Evolutionary conservation across 306 rosid genomes (phyloP), one percentile per base, ranked within the genome.

Genomic region (Vigna unguiculata): DNA sequence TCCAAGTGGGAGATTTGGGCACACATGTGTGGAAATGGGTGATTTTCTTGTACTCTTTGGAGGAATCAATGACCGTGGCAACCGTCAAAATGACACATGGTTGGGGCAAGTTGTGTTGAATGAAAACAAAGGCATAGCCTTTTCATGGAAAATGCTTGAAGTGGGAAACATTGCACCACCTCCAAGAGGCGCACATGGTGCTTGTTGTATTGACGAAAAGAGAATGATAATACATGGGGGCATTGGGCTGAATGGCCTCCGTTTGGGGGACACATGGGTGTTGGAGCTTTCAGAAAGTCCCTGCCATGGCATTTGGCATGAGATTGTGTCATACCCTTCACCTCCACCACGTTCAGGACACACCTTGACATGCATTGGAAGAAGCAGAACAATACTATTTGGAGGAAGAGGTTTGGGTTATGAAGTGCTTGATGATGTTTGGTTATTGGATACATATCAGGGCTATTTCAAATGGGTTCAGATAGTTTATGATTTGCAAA

Each of bases 1-100:
- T 75, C 98, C 98, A 28, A 94, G 97, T 80, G 98, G 98, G 40
- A 87, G 98, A 76, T 94, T 94, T 76, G 98, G 98, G 53, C 98
- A 94, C 76, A 85, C 93, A 0, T 90, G 93, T 65, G 88, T 85
- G 47, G 91, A 76, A 41, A 80, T 94, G 81, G 85, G 83, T 80
- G 94, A 83, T 68, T 79, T 46, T 74, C 96, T 94, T 40, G 85
- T 94, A 74, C 93, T 94, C 43, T 94, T 94, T 38, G 98, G 98
- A 79, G 97, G 98, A 74, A 94, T 92, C 85, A 88, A 92, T 19
- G 98, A 94, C 81, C 77, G 40, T n/a, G 98, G 98, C 53, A 84
- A 49, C 81, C 97, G 98, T 54, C 95, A 90, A 81, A 94, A 90
- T 3, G 98, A 94, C 57, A 86, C 97, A 30, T 94, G 98, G 98